Percentiles rank a stretch among this genome's conserved stretches.
phyloP scores from a whole-genome alignment of 345 rosid species.

The Citrus medica region DNA sequence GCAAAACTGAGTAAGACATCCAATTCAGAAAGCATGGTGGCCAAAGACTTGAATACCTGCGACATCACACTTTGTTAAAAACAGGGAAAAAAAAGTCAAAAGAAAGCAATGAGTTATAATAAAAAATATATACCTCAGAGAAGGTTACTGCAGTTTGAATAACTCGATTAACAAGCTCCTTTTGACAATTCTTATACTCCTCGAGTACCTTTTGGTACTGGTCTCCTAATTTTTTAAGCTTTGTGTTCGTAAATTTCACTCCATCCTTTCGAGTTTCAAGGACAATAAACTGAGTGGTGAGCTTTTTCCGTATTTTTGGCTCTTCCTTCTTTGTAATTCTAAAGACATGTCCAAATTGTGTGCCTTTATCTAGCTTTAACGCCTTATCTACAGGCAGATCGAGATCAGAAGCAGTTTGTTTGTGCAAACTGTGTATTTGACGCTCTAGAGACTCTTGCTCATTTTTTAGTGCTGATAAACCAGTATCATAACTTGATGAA shows the following conservation, averaged over 20 bases:
- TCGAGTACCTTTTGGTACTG: slow-evolving; percentile 84
- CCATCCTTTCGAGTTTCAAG: slow-evolving; percentile 99
- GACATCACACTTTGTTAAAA: slow-evolving; percentile 19
- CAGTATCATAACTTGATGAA: slow-evolving; percentile 77
- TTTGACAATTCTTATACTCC: slow-evolving; percentile 75
- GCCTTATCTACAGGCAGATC: slow-evolving; percentile 81
- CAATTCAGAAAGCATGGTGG: slow-evolving; percentile 75
- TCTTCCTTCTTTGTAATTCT: slow-evolving; percentile 99
- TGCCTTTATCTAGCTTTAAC: slow-evolving; percentile 85
- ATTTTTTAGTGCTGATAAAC: slow-evolving; percentile 61
- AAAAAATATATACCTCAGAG: slow-evolving; percentile 59
- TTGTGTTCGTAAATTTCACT: slow-evolving; percentile 91
- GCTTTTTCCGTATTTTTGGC: slow-evolving; percentile 91
- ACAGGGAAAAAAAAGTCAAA: slow-evolving; percentile 4
- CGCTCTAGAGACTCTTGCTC: slow-evolving; percentile 72
- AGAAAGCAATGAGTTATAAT: slow-evolving; percentile 3
- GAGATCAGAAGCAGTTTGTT: slow-evolving; percentile 80
- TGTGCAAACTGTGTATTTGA: slow-evolving; percentile 79
- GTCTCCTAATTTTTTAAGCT: slow-evolving; percentile 90
- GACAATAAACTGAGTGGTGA: slow-evolving; percentile 76
- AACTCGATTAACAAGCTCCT: slow-evolving; percentile 76
- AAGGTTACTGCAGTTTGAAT: slow-evolving; percentile 78
- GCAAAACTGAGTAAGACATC: slow-evolving; percentile 96
- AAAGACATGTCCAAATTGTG: slow-evolving; percentile 95
- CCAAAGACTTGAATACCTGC: slow-evolving; percentile 82